Base-by-base conservation (phyloP, 2,329 filamentous ascomycete genomes). In the Epichloe glyceriae region DNA sequence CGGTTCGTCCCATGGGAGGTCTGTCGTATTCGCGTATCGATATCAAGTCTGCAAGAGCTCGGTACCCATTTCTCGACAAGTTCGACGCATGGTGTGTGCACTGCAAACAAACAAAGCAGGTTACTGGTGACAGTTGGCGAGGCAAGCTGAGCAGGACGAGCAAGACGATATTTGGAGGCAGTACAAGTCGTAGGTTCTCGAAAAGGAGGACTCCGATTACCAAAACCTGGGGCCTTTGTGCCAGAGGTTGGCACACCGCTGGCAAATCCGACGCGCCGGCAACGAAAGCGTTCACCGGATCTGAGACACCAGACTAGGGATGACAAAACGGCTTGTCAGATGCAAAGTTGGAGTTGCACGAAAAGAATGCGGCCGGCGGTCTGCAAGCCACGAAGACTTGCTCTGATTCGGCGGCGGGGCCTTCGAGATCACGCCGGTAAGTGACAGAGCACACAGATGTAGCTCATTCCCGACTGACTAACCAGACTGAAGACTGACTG, bases 21-120 rank as follows among this genome's bases (percentile, higher is more conserved):
- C 46, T 38, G n/a, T 41, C 12, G 10, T 42, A n/a, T 44, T 4
- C 26, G 15, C 14, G 22, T 41, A 41, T 17, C 37, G 38, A 33
- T 19, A 26, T 56, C 55, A 55, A 35, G 50, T 52, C 44, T 49
- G 45, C 12, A 34, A 45, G 45, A 38, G 45, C 34, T 53, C 45
- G 26, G 40, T 43, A 46, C 44, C 44, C 37, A 39, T 42, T 17
- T 42, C 22, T 38, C 39, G 44, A 43, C 52, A 45, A 43, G 34
- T 14, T 35, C 42, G 30, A 45, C 38, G 46, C 55, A 56, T 56
- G 49, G 17, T 54, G 53, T 19, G 38, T 34, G 19, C 15, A 8
- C 17, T 17, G 47, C 33, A 19, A 42, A 38, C 30, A 14, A 14
- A 50, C 39, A 46, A 41, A 40, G 15, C 38, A 22, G 19, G 45